These are phyloP conservation scores for Monosporascus ibericus DNA, from an alignment of 2,329 filamentous ascomycete species.

Conservation along the genomic window DNA sequence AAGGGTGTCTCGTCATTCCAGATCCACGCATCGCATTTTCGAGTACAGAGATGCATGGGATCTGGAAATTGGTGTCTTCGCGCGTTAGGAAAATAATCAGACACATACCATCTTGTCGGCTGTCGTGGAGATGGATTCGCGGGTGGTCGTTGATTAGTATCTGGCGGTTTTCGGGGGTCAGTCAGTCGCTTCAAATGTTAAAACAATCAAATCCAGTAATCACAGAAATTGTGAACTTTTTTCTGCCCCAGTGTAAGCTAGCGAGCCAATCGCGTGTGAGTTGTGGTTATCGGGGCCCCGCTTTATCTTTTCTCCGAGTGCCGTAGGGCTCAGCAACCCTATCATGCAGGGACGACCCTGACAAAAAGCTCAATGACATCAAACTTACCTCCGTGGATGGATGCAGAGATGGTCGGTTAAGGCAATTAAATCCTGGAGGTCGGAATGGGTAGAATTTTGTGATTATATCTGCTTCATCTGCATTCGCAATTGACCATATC, in stretches of 20 bases:
- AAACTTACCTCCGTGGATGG: not conserved
- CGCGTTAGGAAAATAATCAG: not conserved
- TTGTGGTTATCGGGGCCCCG: not conserved
- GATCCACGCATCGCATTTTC: conserved; percentile 4
- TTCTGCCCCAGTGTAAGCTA: not conserved
- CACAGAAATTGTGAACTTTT: conserved; percentile 1
- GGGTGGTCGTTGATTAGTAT: conserved; percentile 42
- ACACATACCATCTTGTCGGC: conserved; percentile 51
- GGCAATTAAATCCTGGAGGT: not conserved
- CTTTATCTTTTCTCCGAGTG: not conserved
- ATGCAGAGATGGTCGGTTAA: not conserved
- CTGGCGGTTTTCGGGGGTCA: conserved; percentile 32
- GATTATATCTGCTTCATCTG: not conserved
- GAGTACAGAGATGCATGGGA: not conserved
- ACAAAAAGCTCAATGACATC: no score
- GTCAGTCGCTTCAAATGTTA: conserved; percentile 39
- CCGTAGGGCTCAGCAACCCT: not conserved
- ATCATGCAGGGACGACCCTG: not conserved
- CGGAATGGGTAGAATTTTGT: not conserved
- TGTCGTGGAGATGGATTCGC: conserved; percentile 48
- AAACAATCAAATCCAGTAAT: conserved; percentile 11
- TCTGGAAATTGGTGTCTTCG: not conserved
- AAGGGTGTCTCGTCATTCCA: not conserved
- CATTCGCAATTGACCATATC: not conserved
- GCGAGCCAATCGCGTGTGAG: not conserved